Conservation (phyloP, 108 stramenopile genomes). For the Cyclotella choctawhatcheeana region DNA sequence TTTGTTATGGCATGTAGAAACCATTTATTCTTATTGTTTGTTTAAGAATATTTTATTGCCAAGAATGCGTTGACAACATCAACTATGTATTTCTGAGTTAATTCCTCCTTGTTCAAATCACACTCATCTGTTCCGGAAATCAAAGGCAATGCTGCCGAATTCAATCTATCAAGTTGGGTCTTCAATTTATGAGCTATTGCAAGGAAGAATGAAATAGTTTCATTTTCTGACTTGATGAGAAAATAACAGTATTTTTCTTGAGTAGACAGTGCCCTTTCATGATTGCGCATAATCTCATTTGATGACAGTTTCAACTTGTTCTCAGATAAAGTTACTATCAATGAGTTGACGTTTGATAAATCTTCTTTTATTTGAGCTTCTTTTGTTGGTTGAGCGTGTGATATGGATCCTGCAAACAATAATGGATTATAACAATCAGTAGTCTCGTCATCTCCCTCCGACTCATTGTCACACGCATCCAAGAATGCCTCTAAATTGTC, state of each 20-base stretch:
- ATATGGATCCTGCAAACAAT: not conserved
- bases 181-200: slow-evolving; percentile 3
- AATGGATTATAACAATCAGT: slow-evolving; percentile 19
- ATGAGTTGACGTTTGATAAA: not conserved
- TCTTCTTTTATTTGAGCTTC: not conserved
- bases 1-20: not conserved
- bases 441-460: slow-evolving; percentile 18
- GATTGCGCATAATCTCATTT: not conserved
- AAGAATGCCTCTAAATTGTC: slow-evolving; percentile 52
- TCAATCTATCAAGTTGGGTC: not conserved
- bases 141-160: not conserved
- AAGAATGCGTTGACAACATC: not conserved
- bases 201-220: slow-evolving; percentile 2
- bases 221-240: slow-evolving; percentile 1
- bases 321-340: not conserved
- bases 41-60: not conserved
- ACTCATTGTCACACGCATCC: slow-evolving; percentile 51
- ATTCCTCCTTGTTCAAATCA: not conserved
- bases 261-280: not conserved
- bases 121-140: not conserved
- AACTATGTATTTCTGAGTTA: not conserved
- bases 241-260: slow-evolving; percentile 9
- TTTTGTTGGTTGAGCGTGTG: not conserved
- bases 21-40: not conserved
- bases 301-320: not conserved